Base-by-base conservation (phyloP, 208 protist genomes). In the Leishmania major region DNA sequence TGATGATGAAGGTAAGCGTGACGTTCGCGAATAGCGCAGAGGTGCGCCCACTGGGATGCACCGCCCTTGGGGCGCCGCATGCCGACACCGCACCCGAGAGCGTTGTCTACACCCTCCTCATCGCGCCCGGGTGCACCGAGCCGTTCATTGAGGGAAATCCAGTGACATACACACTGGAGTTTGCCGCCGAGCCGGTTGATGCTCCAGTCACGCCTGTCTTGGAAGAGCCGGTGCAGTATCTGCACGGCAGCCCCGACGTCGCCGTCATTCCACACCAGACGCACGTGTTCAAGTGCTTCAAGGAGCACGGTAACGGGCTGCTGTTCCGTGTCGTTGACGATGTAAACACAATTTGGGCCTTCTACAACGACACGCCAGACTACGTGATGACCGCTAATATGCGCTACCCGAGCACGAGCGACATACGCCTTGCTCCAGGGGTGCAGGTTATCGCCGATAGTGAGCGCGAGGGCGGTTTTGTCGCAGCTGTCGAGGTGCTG, bases 341-440 rank as follows among this genome's bases (percentile, higher is more conserved):
- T 35, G 78, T 77, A 43, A 91, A 90, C 69, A 79, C 84, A 17
- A 93, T 90, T 28, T 97, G 94, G 92, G 91, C 87, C 75, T 97
- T 94, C 70, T 95, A 96, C 89, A 97, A 97, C 77, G 94, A 97
- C 87, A 96, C 92, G n/a, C 69, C 74, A 35, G 87, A 95, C 25
- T 96, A 92, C 78, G 60, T 82, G 43, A 96, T 97, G 89, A 90
- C 85, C 13, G 90, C 90, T 8, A 91, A 88, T 80, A 91, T 96
- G 72, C 81, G 73, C 55, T 92, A 92, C 62, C 79, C 83, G 8
- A 25, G 57, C 60, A 73, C 49, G 1, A 80, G 43, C 51, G 75
- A 70, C 28, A 81, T 91, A 49, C 80, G 89, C 77, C 53, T 90
- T 31, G 87, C 86, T 1, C 89, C 84, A 0, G 88, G 84, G 2